Conservation (phyloP, 257 asterid genomes). For the Solanum bukasovii region DNA sequence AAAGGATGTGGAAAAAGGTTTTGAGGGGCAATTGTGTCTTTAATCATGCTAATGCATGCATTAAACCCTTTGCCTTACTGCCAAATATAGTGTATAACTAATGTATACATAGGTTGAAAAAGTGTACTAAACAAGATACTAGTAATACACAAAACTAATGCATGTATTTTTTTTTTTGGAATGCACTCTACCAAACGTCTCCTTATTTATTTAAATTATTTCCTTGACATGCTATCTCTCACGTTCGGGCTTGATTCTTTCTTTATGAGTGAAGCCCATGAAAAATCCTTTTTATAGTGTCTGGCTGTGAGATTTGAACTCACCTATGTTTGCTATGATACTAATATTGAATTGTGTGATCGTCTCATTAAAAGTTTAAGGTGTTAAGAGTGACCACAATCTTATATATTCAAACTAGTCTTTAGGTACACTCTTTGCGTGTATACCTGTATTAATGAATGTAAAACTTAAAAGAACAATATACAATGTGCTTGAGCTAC, state of each 20-base stretch:
- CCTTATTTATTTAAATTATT: background rate
- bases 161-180: too few species aligned
- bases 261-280: background rate
- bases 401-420: background rate
- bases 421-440: background rate
- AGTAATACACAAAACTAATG: background rate
- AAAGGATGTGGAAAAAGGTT: too few species aligned
- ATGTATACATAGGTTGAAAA: background rate
- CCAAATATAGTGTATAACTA: background rate
- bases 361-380: background rate
- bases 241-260: background rate
- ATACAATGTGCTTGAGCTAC: background rate
- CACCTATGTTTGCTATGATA: background rate
- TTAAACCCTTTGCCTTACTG: background rate
- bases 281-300: background rate
- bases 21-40: background rate
- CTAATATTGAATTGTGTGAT: background rate
- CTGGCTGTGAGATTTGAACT: background rate
- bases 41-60: background rate
- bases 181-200: background rate
- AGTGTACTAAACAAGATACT: background rate
- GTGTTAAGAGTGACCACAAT: background rate
- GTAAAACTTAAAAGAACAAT: background rate
- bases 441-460: background rate
- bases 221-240: background rate